phyloP scores from a whole-genome alignment of 192 early-diverging fungal species.

The Gaertneriomyces sp. region DNA sequence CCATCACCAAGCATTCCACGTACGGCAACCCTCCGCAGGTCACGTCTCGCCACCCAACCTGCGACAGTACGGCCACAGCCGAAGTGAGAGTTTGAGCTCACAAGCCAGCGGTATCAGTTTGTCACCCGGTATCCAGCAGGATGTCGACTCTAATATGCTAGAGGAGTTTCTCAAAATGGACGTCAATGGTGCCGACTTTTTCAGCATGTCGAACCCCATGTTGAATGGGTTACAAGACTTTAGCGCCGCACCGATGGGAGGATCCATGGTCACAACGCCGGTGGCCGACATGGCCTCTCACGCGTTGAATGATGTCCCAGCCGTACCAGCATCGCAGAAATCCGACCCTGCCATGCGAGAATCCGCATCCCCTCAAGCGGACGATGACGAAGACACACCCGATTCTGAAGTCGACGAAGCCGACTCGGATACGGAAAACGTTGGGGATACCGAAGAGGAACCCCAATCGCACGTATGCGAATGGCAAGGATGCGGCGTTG shows the following conservation, averaged over 20 bases:
- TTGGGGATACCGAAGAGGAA: slow-evolving; percentile 17
- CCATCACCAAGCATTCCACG: slow-evolving; percentile 8
- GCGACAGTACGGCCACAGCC: slow-evolving; percentile 7
- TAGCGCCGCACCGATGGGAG: background rate
- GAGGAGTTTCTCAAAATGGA: slow-evolving; percentile 22
- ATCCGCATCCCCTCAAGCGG: background rate
- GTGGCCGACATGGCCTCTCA: background rate
- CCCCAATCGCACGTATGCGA: slow-evolving; percentile 9
- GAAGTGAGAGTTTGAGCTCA: slow-evolving; percentile 2
- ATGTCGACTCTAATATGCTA: slow-evolving; percentile 10
- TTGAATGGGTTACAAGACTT: background rate
- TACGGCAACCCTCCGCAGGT: background rate
- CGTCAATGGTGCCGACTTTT: slow-evolving; percentile 3
- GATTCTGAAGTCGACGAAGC: background rate
- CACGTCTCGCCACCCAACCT: background rate
- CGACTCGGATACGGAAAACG: slow-evolving; percentile 27
- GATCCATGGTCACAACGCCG: background rate
- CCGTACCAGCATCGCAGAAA: slow-evolving; percentile 7
- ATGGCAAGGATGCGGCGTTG: slow-evolving; percentile 17
- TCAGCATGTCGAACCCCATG: background rate
- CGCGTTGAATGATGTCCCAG: slow-evolving; percentile 2
- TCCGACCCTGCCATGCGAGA: background rate
- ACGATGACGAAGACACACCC: slow-evolving; percentile 22
- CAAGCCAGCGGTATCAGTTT: slow-evolving; percentile 13
- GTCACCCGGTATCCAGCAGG: background rate